phyloP scores from a whole-genome alignment of 257 asterid genomes.

The Salvia splendens region DNA sequence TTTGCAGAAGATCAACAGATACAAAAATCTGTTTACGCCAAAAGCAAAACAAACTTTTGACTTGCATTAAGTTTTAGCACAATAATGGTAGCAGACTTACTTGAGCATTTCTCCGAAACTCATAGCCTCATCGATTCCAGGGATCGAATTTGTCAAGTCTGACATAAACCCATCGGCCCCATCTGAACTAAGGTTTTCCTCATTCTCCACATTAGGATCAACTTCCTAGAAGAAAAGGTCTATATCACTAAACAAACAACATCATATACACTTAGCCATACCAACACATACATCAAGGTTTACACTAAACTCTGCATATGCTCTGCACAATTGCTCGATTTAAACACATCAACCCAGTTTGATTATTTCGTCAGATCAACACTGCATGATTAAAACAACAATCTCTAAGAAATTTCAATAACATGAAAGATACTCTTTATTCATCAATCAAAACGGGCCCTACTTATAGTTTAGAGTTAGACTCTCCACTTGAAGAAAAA shows the following conservation, averaged over 20 bases:
- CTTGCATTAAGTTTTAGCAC: constrained; percentile 5
- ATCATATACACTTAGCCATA: neutral
- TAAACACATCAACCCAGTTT: neutral
- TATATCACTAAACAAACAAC: constrained; percentile 14
- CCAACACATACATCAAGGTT: constrained; percentile 5
- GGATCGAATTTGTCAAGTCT: constrained; percentile 86
- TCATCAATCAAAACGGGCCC: neutral
- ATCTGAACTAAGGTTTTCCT: constrained; percentile 43
- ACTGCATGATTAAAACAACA: neutral
- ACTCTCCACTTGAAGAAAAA: neutral
- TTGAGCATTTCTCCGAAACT: constrained; percentile 99
- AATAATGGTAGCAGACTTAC: constrained; percentile 44
- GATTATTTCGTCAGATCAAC: neutral
- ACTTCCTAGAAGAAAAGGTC: constrained; percentile 66
- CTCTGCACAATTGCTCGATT: neutral
- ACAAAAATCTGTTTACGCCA: constrained; percentile 8
- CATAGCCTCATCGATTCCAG: constrained; percentile 99
- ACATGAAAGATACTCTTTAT: neutral
- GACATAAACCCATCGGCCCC: constrained; percentile 79
- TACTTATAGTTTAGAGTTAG: neutral
- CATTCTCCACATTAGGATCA: constrained; percentile 81
- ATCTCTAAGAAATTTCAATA: neutral
- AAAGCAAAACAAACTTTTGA: neutral
- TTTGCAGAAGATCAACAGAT: neutral
- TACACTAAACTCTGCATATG: neutral